These are phyloP conservation scores for Skeletonema costatum DNA, from an alignment of 108 stramenopile species.

Conservation along the genomic window DNA sequence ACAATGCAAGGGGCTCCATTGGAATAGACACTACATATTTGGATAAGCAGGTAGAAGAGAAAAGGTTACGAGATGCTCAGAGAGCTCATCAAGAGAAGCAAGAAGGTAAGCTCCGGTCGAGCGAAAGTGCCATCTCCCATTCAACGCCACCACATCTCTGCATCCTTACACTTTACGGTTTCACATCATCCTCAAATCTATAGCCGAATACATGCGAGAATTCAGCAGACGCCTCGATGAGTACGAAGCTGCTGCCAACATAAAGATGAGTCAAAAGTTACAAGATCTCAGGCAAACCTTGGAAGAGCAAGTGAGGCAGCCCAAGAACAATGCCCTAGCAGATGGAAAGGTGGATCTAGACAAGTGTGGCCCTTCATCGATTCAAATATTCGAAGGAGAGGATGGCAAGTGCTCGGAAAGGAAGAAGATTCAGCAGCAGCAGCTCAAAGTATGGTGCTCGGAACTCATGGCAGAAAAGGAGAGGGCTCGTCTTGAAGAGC, in stretches of 20 bases:
- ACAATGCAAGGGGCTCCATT: conserved; percentile 8
- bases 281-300: conserved; percentile 31
- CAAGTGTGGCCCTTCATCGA: conserved; percentile 42
- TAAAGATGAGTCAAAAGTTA: conserved; percentile 24
- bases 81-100: neutral
- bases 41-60: conserved; percentile 12
- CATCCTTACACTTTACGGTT: neutral
- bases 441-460: conserved; percentile 38
- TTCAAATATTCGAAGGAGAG: conserved; percentile 44
- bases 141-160: neutral
- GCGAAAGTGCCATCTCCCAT: neutral
- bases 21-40: neutral
- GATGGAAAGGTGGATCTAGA: conserved; percentile 30
- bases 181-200: too few relatives aligned
- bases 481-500: conserved; percentile 26
- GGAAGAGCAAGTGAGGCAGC: conserved; percentile 38
- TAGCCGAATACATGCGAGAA: conserved; percentile 1
- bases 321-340: conserved; percentile 49
- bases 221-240: conserved; percentile 11
- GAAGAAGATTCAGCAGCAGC: conserved; percentile 47
- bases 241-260: conserved; percentile 14
- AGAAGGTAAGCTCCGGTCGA: conserved; percentile 1
- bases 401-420: conserved; percentile 20
- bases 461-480: conserved; percentile 37
- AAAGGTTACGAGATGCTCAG: conserved; percentile 3